These are phyloP conservation scores for Zasmidium cellare DNA, from an alignment of 2,329 filamentous ascomycete species.

Conservation along the genomic window DNA sequence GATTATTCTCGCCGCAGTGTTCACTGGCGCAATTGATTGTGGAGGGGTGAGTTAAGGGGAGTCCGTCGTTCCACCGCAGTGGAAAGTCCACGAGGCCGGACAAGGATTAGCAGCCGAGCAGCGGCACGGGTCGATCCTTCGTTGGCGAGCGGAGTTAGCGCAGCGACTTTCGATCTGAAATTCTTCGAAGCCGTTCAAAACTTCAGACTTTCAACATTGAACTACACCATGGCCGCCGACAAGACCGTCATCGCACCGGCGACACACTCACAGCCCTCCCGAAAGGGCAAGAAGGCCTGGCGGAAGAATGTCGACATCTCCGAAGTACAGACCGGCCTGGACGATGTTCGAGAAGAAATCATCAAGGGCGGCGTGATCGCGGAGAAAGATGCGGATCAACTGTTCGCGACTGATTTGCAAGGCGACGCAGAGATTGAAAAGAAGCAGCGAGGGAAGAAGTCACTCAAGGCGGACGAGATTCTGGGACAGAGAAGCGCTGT, in stretches of 20 bases:
- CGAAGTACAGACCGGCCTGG: constrained; percentile 78
- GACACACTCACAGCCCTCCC: constrained; percentile 82
- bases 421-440: constrained; percentile 69
- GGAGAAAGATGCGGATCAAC: constrained; percentile 77
- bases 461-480: constrained; percentile 88
- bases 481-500: constrained; percentile 80
- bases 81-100: not conserved
- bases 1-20: not conserved
- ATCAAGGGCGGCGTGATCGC: constrained; percentile 85
- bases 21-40: not conserved
- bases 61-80: not conserved
- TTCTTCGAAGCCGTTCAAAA: not conserved
- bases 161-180: not conserved
- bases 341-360: constrained; percentile 82
- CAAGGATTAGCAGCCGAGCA: not conserved
- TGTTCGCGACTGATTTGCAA: constrained; percentile 79
- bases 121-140: not conserved
- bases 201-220: not conserved
- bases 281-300: constrained; percentile 99
- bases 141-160: constrained; percentile 3
- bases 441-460: constrained; percentile 67
- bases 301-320: constrained; percentile 95
- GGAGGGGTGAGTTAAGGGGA: not conserved
- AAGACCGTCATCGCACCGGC: constrained; percentile 61
- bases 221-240: constrained; percentile 12